Conservation (phyloP, 208 protist genomes). For the Crithidia fasciculata region DNA sequence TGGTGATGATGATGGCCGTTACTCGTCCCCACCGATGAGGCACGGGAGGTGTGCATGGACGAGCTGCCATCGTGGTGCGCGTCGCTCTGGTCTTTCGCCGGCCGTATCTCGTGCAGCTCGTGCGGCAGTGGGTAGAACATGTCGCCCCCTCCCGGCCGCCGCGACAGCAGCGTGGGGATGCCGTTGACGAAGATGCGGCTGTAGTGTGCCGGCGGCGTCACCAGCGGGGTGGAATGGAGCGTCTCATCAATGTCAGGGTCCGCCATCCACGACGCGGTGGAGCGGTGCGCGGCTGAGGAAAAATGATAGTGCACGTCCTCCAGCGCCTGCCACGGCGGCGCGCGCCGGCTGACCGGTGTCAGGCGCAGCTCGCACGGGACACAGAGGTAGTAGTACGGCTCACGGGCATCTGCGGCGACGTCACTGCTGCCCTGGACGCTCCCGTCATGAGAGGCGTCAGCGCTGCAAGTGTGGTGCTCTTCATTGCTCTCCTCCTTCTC, state of each 20-base stretch:
- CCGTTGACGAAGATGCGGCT: constrained; percentile 83
- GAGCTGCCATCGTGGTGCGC: neutral
- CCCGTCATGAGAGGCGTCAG: neutral
- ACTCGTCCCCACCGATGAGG: neutral
- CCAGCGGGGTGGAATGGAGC: constrained; percentile 38
- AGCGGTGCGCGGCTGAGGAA: constrained; percentile 73
- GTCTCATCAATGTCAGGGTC: constrained; percentile 79
- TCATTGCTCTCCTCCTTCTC: neutral
- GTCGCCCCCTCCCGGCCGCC: constrained; percentile 77
- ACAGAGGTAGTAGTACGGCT: constrained; percentile 87
- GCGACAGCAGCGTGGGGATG: constrained; percentile 70
- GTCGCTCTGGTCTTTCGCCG: neutral
- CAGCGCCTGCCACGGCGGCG: constrained; percentile 61
- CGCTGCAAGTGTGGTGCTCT: neutral
- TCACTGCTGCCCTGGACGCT: too few relatives aligned
- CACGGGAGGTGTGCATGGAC: neutral
- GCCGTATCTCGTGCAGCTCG: constrained; percentile 40
- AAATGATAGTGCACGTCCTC: constrained; percentile 89
- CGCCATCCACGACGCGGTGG: constrained; percentile 72
- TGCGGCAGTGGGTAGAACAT: constrained; percentile 88
- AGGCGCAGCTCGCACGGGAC: constrained; percentile 82
- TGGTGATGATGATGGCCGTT: too few relatives aligned
- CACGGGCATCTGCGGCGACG: constrained; percentile 26
- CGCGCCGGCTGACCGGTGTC: constrained; percentile 34
- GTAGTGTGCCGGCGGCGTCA: constrained; percentile 36